A percentile compares a stretch with the other conserved stretches of the same genome.
phyloP scores from a whole-genome alignment of 2,329 filamentous ascomycete genomes.

The Apiospora sp. region DNA sequence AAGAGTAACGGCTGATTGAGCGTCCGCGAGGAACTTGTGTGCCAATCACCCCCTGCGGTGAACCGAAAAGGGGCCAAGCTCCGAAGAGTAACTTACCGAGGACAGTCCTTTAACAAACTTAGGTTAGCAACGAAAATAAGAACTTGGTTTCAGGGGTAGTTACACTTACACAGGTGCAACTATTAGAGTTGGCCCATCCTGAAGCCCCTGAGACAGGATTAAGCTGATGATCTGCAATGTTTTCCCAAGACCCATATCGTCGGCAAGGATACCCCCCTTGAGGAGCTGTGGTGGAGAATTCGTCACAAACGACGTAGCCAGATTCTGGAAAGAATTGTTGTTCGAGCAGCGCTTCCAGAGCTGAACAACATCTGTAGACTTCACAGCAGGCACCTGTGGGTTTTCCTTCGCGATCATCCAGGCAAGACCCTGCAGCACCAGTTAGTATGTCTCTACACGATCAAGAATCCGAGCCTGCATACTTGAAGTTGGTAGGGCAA shows the following conservation, averaged over 20 bases:
- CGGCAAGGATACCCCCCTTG: conserved; percentile 84
- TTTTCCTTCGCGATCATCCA: conserved; percentile 84
- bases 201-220: conserved; percentile 64
- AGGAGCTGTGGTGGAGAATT: conserved; percentile 67
- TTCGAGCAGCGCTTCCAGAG: conserved; percentile 71
- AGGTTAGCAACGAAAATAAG: background rate
- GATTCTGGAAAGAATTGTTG: conserved; percentile 64
- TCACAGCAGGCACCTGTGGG: conserved; percentile 67
- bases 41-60: background rate
- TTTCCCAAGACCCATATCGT: conserved; percentile 94
- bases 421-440: conserved; percentile 67
- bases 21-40: background rate
- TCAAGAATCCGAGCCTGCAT: conserved; percentile 28
- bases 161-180: conserved; percentile 75
- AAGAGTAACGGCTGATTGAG: background rate
- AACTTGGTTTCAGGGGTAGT: background rate
- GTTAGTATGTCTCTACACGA: background rate
- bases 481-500: conserved; percentile 80
- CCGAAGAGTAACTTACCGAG: background rate
- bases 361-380: conserved; percentile 71
- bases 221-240: conserved; percentile 86
- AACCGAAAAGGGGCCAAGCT: background rate
- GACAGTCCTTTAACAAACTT: background rate
- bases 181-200: conserved; percentile 74
- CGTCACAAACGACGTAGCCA: conserved; percentile 75